Conservation (phyloP, 176 grass and related monocot species). For the Carex parvula region DNA sequence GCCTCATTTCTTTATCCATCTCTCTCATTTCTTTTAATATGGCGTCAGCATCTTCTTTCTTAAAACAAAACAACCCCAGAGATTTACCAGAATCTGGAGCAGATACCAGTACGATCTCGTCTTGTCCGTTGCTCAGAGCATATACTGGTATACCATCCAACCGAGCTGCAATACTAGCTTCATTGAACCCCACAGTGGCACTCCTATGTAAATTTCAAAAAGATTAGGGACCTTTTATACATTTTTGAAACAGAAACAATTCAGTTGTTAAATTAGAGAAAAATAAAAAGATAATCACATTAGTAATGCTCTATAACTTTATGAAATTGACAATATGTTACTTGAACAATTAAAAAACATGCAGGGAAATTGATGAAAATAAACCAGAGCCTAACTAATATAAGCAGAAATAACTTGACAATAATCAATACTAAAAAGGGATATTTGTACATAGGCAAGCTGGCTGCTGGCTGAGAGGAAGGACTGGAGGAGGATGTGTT, state of each 20-base stretch:
- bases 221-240: background rate
- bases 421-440: background rate
- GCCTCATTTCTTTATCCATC: constrained; percentile 13
- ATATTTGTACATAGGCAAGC: background rate
- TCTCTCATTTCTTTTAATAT: constrained; percentile 25
- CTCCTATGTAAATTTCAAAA: constrained; percentile 14
- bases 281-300: background rate
- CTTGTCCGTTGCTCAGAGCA: constrained; percentile 12
- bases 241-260: background rate
- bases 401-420: background rate
- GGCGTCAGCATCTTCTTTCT: constrained; percentile 27
- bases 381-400: background rate
- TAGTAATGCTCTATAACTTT: background rate
- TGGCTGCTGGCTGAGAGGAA: background rate
- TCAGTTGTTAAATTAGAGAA: background rate
- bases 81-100: background rate
- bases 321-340: background rate
- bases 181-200: background rate
- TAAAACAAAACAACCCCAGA: constrained; percentile 26
- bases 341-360: background rate
- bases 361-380: background rate
- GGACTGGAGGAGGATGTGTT: background rate
- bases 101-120: constrained; percentile 19
- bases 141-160: constrained; percentile 26
- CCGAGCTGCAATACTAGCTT: background rate